Evolutionary conservation across 1,284 basidiomycete genomes (phyloP).

Genomic region (Ustilago trichophora): DNA sequence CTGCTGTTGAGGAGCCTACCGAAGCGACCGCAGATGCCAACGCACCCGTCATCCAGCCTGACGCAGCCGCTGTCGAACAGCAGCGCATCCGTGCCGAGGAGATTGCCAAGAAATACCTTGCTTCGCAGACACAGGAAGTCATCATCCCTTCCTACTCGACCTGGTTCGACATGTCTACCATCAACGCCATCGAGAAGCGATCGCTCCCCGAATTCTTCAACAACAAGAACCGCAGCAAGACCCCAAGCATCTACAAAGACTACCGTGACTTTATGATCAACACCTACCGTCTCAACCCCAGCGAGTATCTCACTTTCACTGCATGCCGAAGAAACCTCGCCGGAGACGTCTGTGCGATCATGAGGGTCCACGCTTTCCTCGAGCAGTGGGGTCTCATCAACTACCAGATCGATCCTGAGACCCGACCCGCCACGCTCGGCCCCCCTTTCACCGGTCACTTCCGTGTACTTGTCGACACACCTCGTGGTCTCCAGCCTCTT

Average conservation of each 20-base stretch:
- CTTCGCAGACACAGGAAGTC: conserved; percentile 90
- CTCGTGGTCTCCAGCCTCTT: conserved; percentile 90
- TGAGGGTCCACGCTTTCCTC: conserved; percentile 97
- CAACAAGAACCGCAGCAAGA: conserved; percentile 84
- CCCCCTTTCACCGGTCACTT: conserved; percentile 99
- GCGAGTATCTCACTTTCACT: conserved; percentile 96
- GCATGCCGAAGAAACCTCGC: conserved; percentile 95
- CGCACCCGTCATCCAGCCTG: conserved; percentile 64
- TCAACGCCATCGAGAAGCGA: conserved; percentile 90
- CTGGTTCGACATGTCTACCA: conserved; percentile 95
- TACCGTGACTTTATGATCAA: conserved; percentile 99
- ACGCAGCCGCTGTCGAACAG: conserved; percentile 80
- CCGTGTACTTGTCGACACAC: conserved; percentile 95
- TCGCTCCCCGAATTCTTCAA: conserved; percentile 99
- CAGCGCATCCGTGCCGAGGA: conserved; percentile 80
- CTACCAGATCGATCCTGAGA: conserved; percentile 99
- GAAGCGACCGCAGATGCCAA: conserved; percentile 75
- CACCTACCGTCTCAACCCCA: conserved; percentile 91
- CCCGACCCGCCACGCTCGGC: conserved; percentile 88
- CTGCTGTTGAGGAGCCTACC: conserved; percentile 75
- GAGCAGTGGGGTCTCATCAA: conserved; percentile 99
- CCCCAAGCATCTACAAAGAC: conserved; percentile 96
- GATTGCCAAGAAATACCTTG: conserved; percentile 90
- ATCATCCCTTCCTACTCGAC: conserved; percentile 96
- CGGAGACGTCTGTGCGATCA: conserved; percentile 97